Conservation (phyloP, 192 early-diverging fungal genomes). For the Backusella mclennaniae region DNA sequence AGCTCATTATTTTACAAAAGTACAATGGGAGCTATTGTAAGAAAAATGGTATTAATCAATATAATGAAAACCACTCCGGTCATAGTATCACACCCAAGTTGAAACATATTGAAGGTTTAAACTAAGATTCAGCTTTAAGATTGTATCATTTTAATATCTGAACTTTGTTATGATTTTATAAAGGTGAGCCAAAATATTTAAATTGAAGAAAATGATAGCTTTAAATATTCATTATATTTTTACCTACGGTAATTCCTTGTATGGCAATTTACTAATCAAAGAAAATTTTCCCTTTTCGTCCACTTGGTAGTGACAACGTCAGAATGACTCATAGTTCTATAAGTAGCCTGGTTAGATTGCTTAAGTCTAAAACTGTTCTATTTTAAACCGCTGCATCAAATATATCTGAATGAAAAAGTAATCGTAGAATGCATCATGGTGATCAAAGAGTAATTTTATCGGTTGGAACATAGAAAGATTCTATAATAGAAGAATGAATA, state of each 20-base stretch:
- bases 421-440: neutral
- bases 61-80: no score
- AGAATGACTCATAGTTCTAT: neutral
- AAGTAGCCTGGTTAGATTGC: neutral
- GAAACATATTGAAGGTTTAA: no score
- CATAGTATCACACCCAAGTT: no score
- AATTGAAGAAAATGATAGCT: neutral
- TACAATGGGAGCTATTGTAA: no score
- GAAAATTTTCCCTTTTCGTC: neutral
- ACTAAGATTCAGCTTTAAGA: no score
- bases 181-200: no score
- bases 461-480: neutral
- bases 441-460: neutral
- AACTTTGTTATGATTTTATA: no score
- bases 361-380: neutral
- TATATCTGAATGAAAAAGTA: neutral
- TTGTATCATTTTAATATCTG: no score
- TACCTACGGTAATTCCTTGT: neutral
- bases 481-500: neutral
- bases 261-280: neutral
- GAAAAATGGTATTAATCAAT: no score
- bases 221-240: neutral
- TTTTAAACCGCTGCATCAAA: neutral
- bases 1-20: no score
- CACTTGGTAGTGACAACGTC: neutral